These are phyloP conservation scores for Schizonepeta tenuifolia DNA, from an alignment of 257 asterid genomes.

Conservation along the genomic window DNA sequence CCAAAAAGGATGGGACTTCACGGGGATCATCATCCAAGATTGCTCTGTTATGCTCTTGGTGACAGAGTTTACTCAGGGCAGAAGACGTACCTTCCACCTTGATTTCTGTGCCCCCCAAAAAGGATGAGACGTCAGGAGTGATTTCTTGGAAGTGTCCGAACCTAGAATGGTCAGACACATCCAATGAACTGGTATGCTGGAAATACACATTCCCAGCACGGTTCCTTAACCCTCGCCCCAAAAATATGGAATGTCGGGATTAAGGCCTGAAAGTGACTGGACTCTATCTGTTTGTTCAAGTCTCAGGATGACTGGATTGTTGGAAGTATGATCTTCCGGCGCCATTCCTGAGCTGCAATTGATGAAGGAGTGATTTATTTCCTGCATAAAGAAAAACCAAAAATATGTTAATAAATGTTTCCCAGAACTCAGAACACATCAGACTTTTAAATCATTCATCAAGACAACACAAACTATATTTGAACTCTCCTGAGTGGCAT, in stretches of 20 bases:
- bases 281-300: slow-evolving; percentile 11
- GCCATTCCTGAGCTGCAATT: slow-evolving; percentile 26
- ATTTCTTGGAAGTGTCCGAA: background rate
- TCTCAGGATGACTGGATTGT: background rate
- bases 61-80: background rate
- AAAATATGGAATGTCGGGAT: background rate
- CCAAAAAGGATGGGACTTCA: no score
- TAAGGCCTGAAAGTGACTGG: slow-evolving; percentile 8
- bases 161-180: background rate
- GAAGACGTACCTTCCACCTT: background rate
- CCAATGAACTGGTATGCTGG: background rate
- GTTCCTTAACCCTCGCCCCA: background rate
- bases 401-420: slow-evolving; percentile 20
- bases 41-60: background rate
- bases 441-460: slow-evolving; percentile 28
- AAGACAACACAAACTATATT: slow-evolving; percentile 41
- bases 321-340: background rate
- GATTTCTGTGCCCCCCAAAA: background rate
- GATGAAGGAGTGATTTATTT: slow-evolving; percentile 14
- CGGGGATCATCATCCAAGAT: no score
- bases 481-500: slow-evolving; percentile 50
- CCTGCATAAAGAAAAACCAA: slow-evolving; percentile 32
- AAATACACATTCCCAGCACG: background rate
- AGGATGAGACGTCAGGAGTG: background rate
- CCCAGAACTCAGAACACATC: slow-evolving; percentile 19